Percentiles rank a stretch among this genome's conserved stretches.
Conservation (phyloP, 306 rosid species). For the Lathyrus aphaca region DNA sequence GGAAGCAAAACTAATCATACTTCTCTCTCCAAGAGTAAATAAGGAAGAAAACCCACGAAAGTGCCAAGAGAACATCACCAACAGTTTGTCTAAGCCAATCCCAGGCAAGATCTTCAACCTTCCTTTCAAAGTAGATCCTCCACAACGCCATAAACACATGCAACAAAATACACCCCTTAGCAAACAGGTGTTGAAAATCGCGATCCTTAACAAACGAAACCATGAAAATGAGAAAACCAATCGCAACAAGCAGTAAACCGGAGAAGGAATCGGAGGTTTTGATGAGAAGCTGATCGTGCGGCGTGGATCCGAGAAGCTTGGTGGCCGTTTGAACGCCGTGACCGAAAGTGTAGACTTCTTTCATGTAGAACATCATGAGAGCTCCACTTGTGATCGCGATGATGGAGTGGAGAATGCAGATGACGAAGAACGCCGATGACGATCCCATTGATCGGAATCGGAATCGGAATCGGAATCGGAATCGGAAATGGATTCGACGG, state of each 20-base stretch:
- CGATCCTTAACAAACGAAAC: conserved; percentile 80
- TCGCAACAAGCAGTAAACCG: conserved; percentile 75
- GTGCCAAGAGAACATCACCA: conserved; percentile 75
- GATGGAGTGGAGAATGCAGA: conserved; percentile 76
- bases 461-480: background rate
- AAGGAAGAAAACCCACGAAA: conserved; percentile 87
- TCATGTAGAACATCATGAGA: conserved; percentile 96
- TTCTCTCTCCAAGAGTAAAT: conserved; percentile 92
- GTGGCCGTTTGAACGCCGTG: conserved; percentile 70
- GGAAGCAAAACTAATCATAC: conserved; percentile 55
- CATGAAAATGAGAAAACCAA: conserved; percentile 86
- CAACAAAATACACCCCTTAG: conserved; percentile 75
- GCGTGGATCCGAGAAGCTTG: conserved; percentile 83
- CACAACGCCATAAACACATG: conserved; percentile 83
- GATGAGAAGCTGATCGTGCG: conserved; percentile 91
- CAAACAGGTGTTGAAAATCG: conserved; percentile 82
- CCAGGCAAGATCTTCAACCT: conserved; percentile 91
- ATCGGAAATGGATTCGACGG: background rate
- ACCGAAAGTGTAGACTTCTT: conserved; percentile 78
- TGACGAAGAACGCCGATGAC: conserved; percentile 69
- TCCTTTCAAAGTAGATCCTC: conserved; percentile 79
- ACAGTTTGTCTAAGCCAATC: conserved; percentile 92
- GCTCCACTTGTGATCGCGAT: conserved; percentile 70
- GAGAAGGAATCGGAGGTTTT: conserved; percentile 95
- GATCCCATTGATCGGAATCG: conserved; percentile 39